Conservation (phyloP, 345 rosid species). For the Gossypium thurberi region DNA sequence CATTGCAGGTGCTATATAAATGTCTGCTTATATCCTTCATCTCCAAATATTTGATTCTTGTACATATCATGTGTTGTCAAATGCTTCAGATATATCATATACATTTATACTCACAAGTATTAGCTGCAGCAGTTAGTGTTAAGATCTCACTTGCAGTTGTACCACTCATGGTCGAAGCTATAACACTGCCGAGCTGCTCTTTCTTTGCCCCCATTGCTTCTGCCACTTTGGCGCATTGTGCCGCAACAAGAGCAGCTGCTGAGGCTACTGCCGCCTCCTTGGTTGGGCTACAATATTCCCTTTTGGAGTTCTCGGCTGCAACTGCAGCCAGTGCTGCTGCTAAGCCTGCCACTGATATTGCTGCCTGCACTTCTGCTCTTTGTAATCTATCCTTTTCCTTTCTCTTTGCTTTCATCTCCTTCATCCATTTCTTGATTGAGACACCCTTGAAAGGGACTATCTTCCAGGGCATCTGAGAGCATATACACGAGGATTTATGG, state of each 20-base stretch:
- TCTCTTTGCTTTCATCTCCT: slow-evolving; percentile 62
- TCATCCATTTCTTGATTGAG: slow-evolving; percentile 83
- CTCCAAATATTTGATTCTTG: too few relatives aligned
- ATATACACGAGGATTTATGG: not conserved
- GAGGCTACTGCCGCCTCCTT: slow-evolving; percentile 74
- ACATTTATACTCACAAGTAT: slow-evolving; percentile 52
- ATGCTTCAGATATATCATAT: not conserved
- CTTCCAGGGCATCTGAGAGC: slow-evolving; percentile 65
- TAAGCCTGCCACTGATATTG: slow-evolving; percentile 74
- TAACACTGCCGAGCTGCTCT: slow-evolving; percentile 52
- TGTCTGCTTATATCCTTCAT: too few relatives aligned
- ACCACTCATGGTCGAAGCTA: slow-evolving; percentile 72
- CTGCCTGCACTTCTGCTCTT: slow-evolving; percentile 88
- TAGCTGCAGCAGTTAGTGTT: slow-evolving; percentile 84
- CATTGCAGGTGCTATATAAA: too few relatives aligned
- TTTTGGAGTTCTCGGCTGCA: slow-evolving; percentile 52
- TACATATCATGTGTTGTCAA: too few relatives aligned
- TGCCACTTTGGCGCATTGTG: slow-evolving; percentile 75
- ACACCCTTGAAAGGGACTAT: slow-evolving; percentile 33
- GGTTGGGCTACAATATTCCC: slow-evolving; percentile 18
- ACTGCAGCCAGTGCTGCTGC: slow-evolving; percentile 85
- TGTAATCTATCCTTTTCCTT: slow-evolving; percentile 75
- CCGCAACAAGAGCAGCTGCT: slow-evolving; percentile 84
- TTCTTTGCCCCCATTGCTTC: slow-evolving; percentile 85
- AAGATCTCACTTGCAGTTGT: slow-evolving; percentile 68